A percentile compares a stretch with the other conserved stretches of the same genome.
Conservation (phyloP, 306 rosid genomes). For the Alnus rubra region DNA sequence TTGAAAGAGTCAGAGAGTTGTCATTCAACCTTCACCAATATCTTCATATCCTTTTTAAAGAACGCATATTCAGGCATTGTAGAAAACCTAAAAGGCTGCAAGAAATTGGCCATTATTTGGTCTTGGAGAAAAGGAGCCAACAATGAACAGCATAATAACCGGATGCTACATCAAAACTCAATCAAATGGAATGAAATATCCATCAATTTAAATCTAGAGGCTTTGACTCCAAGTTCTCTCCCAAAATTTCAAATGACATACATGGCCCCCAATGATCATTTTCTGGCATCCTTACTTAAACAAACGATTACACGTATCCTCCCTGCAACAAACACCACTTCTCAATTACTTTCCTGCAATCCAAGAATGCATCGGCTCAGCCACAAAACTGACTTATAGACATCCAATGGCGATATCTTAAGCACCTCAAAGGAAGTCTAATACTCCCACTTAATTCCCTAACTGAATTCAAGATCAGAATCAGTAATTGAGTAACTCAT, state of each 20-base stretch:
- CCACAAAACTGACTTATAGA: neutral
- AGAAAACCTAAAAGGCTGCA: neutral
- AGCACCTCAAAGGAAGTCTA: neutral
- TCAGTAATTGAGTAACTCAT: neutral
- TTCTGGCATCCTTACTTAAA: neutral
- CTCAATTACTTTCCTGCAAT: neutral
- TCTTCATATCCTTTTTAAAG: neutral
- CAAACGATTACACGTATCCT: neutral
- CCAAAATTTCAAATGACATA: neutral
- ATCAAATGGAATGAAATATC: neutral
- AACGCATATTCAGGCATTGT: neutral
- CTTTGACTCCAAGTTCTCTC: neutral
- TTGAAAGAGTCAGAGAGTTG: neutral
- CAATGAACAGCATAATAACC: neutral
- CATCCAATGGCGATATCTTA: neutral
- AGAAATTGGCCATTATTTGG: neutral
- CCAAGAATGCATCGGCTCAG: neutral
- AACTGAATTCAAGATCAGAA: neutral
- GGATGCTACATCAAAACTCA: neutral
- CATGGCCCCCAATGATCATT: neutral
- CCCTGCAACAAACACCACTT: neutral
- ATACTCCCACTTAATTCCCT: conserved; percentile 7
- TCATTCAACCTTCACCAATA: neutral
- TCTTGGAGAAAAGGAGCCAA: neutral
- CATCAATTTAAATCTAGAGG: neutral